Conservation (phyloP, 2,329 filamentous ascomycete genomes). For the Leptographium radiaticola region DNA sequence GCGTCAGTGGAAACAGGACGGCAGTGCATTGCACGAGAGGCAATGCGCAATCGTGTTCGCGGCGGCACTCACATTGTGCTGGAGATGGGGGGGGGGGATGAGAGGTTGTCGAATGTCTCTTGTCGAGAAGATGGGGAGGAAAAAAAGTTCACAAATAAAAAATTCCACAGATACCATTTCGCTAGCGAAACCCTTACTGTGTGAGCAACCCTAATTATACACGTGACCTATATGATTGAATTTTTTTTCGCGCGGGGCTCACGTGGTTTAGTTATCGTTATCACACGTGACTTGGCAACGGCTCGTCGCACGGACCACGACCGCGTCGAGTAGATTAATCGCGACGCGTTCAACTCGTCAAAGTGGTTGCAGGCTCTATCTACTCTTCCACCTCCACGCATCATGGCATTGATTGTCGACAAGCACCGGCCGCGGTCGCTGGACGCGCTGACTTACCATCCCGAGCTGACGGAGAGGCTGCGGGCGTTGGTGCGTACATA, state of each 20-base stretch:
- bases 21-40: background rate
- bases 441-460: slow-evolving; percentile 72
- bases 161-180: slow-evolving; percentile 5
- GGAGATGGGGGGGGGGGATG: background rate
- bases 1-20: background rate
- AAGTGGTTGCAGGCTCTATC: background rate
- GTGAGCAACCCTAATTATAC: slow-evolving; percentile 10
- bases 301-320: background rate
- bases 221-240: slow-evolving; percentile 3
- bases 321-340: background rate
- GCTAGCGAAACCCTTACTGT: slow-evolving; percentile 7
- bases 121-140: slow-evolving; percentile 1
- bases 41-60: background rate
- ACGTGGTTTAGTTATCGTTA: background rate
- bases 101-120: slow-evolving; percentile 1
- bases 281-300: background rate
- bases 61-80: slow-evolving; percentile 2
- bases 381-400: background rate
- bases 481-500: slow-evolving; percentile 59
- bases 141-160: slow-evolving; percentile 6
- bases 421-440: slow-evolving; percentile 63
- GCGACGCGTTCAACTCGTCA: slow-evolving; percentile 7
- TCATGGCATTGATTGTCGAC: slow-evolving; percentile 58
- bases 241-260: background rate
- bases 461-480: slow-evolving; percentile 75